phyloP scores from a whole-genome alignment of 1,139 yeast species.

The Chernovozyma aurita region DNA sequence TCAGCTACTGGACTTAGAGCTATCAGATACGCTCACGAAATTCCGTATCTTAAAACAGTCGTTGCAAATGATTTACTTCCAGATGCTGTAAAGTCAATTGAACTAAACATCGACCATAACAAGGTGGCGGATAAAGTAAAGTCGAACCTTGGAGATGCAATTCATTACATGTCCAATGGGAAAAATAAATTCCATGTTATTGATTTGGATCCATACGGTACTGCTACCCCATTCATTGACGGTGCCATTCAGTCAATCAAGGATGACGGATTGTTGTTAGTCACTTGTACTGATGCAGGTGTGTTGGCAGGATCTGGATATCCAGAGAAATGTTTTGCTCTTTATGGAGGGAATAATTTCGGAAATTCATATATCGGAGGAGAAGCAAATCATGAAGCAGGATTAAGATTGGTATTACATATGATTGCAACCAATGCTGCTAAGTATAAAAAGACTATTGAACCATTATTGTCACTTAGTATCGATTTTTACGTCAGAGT shows the following conservation, averaged over 20 bases:
- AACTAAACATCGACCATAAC: conserved; percentile 66
- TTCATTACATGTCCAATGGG: conserved; percentile 63
- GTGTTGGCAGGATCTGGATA: conserved; percentile 94
- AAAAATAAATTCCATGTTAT: conserved; percentile 68
- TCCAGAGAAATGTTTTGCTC: conserved; percentile 93
- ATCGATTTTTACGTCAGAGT: conserved; percentile 91
- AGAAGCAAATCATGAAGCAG: conserved; percentile 91
- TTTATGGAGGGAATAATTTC: conserved; percentile 69
- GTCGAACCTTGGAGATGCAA: conserved; percentile 85
- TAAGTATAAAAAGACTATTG: conserved; percentile 78
- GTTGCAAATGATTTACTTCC: conserved; percentile 86
- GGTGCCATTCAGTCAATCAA: conserved; percentile 77
- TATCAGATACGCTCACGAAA: conserved; percentile 85
- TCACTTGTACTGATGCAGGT: conserved; percentile 95
- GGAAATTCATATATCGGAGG: conserved; percentile 75
- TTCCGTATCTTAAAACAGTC: conserved; percentile 65
- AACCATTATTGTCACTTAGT: conserved; percentile 78
- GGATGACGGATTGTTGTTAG: conserved; percentile 79
- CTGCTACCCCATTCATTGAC: conserved; percentile 93
- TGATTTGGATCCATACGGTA: conserved; percentile 96
- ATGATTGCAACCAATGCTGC: conserved; percentile 83
- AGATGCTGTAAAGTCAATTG: conserved; percentile 82
- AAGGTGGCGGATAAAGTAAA: conserved; percentile 47
- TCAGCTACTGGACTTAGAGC: conserved; percentile 96
- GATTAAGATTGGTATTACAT: conserved; percentile 75